Evolutionary conservation across 2,329 filamentous ascomycete genomes (phyloP), one percentile per base, ranked within the genome.

Genomic region (Emydomyces testavorans): DNA sequence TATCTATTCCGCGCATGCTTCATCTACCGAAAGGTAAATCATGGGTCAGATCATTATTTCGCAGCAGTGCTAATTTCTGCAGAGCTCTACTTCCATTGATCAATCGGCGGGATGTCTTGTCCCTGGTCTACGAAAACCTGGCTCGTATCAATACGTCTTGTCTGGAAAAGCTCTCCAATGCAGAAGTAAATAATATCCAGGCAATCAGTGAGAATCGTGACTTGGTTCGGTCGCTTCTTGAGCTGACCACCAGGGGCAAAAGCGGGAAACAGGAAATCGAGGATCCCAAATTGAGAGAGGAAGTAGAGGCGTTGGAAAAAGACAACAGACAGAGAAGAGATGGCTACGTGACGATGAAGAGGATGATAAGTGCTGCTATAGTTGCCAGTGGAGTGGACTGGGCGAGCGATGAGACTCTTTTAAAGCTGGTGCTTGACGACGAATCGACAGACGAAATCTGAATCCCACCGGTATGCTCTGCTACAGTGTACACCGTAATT

Each of bases 361-460:
- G 78, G 20, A 78, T 87, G 35, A 75, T 83, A n/a, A 84, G 83
- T 58, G 85, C 83, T 15, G 75, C 88, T 48, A 76, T 94, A 39
- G 84, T 79, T 4, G 85, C 84, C 2, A 93, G 86, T 62, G 87
- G 87, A 39, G 72, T 92, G 46, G 80, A 93, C 59, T 94, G 87
- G 87, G 79, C 78, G 10, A 70, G 75, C 34, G 80, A 93, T 63
- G 74, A 79, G 44, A 72, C 71, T 50, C 67, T 94, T 52, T 72
- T 77, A 50, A 76, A 78, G 43, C 71, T 90, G 52, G 85, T 94
- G 21, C 70, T 93, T 52, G 86, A 75, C 48, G 67, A 71, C 52
- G 67, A 57, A 63, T 54, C 52, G 18, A 40, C 41, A 20, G 53
- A 53, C 47, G 42, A 46, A 18, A 39, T 35, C 13, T 43, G 10